These are phyloP conservation scores for Cyanidium caldarium DNA, from an alignment of 23 red algal genomes.

Conservation along the genomic window DNA sequence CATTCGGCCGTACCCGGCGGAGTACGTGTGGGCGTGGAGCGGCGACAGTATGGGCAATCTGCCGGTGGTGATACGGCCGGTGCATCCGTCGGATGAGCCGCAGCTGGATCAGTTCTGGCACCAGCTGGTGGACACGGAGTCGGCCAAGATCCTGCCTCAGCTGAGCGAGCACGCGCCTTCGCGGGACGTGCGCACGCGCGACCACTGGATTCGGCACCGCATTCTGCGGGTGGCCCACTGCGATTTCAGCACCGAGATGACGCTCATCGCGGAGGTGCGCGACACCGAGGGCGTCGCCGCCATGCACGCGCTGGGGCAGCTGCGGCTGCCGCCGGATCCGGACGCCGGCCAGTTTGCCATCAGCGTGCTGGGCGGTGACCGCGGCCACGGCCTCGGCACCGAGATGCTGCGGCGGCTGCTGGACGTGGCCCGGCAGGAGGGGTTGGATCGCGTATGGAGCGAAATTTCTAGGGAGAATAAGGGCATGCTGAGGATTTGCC, in stretches of 20 bases:
- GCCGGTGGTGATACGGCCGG: conserved; percentile 5
- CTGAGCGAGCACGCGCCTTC: neutral
- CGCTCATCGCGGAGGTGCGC: conserved; percentile 10
- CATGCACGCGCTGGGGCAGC: conserved; percentile 1
- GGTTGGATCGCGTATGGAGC: neutral
- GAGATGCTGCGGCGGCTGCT: conserved; percentile 11
- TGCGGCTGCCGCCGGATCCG: conserved; percentile 1
- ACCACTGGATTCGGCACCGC: neutral
- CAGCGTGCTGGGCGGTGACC: neutral
- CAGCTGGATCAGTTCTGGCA: neutral
- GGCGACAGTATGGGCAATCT: conserved; percentile 22
- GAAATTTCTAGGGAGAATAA: neutral
- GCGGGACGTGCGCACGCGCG: neutral
- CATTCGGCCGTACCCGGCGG: conserved; percentile 17
- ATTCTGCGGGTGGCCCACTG: neutral
- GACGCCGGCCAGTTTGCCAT: conserved; percentile 5
- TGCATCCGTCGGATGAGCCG: conserved; percentile 12
- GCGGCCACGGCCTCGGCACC: conserved; percentile 8
- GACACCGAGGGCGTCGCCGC: conserved; percentile 3
- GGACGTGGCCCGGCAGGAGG: conserved; percentile 8
- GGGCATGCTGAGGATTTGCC: neutral
- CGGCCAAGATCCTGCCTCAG: neutral
- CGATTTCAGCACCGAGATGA: conserved; percentile 8
- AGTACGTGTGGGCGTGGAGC: conserved; percentile 16
- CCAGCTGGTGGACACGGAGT: neutral